Evolutionary conservation across 371 early-diverging fungal genomes (phyloP).

Genomic region (Zychaea mexicana): DNA sequence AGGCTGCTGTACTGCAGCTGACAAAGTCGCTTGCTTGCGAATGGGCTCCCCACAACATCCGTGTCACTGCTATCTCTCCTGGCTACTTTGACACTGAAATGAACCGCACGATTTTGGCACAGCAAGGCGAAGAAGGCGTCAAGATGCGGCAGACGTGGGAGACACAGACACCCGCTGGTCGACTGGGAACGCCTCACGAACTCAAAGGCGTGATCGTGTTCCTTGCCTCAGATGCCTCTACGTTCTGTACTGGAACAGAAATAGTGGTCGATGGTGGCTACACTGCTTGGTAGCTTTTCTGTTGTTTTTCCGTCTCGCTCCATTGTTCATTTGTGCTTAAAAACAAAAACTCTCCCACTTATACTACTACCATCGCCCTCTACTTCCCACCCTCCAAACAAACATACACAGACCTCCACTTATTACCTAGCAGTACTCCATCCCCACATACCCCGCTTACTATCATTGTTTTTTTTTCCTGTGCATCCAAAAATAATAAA

Average conservation of each 20-base stretch:
- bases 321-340: neutral
- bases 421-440: no score
- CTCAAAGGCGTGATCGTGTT: conserved; percentile 39
- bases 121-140: conserved; percentile 37
- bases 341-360: neutral
- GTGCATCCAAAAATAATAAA: neutral
- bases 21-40: conserved; percentile 48
- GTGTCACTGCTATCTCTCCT: conserved; percentile 42
- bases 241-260: conserved; percentile 42
- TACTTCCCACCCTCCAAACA: neutral
- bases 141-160: conserved; percentile 38
- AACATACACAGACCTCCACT: no score
- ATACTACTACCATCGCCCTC: neutral
- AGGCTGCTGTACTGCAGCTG: conserved; percentile 44
- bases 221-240: conserved; percentile 38
- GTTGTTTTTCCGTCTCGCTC: neutral
- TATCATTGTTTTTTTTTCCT: neutral
- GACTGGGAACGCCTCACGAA: conserved; percentile 42
- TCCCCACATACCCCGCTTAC: no score
- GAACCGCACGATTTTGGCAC: conserved; percentile 30
- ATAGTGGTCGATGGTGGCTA: conserved; percentile 47
- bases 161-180: conserved; percentile 30
- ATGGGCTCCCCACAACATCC: conserved; percentile 46
- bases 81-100: conserved; percentile 47
- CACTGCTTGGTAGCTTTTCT: conserved; percentile 30